Base-by-base conservation (phyloP, 306 rosid species). In the Styphnolobium japonicum region DNA sequence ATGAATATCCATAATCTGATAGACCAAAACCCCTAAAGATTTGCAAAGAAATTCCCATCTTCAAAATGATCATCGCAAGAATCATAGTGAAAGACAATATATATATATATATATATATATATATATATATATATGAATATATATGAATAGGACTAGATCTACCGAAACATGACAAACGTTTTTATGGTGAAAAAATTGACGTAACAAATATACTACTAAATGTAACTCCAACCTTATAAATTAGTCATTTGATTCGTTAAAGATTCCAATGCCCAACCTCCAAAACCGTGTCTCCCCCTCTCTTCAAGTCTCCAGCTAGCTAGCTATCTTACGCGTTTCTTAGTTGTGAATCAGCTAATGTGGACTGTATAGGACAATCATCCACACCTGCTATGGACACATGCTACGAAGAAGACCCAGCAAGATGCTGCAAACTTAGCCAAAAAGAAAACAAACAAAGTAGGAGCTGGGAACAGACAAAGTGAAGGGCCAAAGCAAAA, bases 281-380 rank as follows among this genome's bases (percentile, higher is more conserved):
- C 78, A 60, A 83, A 67, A 74, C 15, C 83, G 86, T 83, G 83
- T 83, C 10, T 33, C 6, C 21, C 77, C 2, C 36, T 77, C 55
- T 27, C 14, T 18, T 80, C 64, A 75, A 80, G 72, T 63, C 67
- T 64, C 39, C 29, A 37, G 81, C 83, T 58, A 25, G 21, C 55
- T 49, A 49, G 69, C 73, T 45, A 25, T 63, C 23, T 46, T 45
- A 84, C 87, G 87, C 84, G 84, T 75, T 79, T 79, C 69, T 73
- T 79, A 68, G 87, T 74, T 84, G 87, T 79, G 72, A 62, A 66
- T 34, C 36, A 77, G 72, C 25, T 63, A 57, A 73, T 60, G 49
- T 67, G 77, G 77, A 65, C 22, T 18, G 10, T n/a, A 18, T 64
- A 42, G 64, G 53, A 10, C 61, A 75, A 10, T 62, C 75, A 70